A percentile compares a stretch with the other conserved stretches of the same genome.
Conservation (phyloP, 176 grass and related monocot species). For the Phyllostachys edulis region DNA sequence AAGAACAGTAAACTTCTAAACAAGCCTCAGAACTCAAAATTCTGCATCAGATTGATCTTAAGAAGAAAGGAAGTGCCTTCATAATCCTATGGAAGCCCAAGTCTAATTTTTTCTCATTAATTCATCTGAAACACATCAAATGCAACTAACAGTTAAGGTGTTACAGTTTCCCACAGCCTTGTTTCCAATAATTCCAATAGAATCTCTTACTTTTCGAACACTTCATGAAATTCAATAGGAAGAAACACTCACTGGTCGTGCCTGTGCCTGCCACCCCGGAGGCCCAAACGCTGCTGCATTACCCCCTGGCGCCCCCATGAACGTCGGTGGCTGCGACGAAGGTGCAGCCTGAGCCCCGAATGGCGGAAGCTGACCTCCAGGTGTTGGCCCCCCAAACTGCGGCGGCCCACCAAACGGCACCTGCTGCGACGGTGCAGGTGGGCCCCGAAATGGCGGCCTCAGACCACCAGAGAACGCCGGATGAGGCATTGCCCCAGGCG, state of each 20-base stretch:
- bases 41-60: slow-evolving; percentile 16
- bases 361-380: slow-evolving; percentile 27
- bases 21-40: neutral
- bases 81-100: neutral
- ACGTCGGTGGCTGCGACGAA: slow-evolving; percentile 17
- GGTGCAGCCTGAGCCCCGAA: slow-evolving; percentile 27
- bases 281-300: slow-evolving; percentile 29
- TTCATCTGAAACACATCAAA: neutral
- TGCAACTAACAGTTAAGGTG: neutral
- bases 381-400: slow-evolving; percentile 44
- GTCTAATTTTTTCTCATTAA: neutral
- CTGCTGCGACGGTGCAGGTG: slow-evolving; percentile 15
- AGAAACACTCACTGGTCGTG: slow-evolving; percentile 41
- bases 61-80: neutral
- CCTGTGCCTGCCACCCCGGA: slow-evolving; percentile 45
- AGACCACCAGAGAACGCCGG: neutral
- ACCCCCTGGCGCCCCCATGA: slow-evolving; percentile 31
- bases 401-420: slow-evolving; percentile 32
- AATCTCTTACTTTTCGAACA: slow-evolving; percentile 9
- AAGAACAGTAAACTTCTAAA: neutral
- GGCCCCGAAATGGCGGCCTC: slow-evolving; percentile 26
- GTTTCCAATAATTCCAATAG: neutral
- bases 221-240: neutral
- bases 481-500: slow-evolving; percentile 18
- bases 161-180: neutral